Conservation (phyloP, 2,329 filamentous ascomycete genomes). For the Colletotrichum australisinense region DNA sequence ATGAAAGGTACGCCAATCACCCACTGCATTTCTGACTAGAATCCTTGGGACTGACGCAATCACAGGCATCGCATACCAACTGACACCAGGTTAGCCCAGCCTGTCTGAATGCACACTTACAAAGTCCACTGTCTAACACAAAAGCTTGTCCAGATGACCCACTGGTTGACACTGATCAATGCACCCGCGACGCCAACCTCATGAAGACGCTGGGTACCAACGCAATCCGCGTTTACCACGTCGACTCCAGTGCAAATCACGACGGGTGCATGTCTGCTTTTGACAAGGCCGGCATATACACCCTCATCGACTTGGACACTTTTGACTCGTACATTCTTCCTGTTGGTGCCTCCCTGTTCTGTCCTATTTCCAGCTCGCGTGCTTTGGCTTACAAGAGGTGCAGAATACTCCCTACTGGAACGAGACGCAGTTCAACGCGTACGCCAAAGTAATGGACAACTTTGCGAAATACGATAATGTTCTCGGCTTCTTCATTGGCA, state of each 20-base stretch:
- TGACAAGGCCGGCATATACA: conserved; percentile 83
- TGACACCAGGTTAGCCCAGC: conserved; percentile 52
- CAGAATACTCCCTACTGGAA: conserved; percentile 77
- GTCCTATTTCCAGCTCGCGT: not conserved
- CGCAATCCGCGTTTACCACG: conserved; percentile 88
- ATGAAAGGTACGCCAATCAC: conserved; percentile 73
- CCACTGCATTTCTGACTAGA: not conserved
- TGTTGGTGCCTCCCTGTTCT: conserved; percentile 49
- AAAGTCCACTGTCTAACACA: conserved; percentile 18
- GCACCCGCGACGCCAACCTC: conserved; percentile 77
- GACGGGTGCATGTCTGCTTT: conserved; percentile 85
- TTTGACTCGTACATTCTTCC: conserved; percentile 76
- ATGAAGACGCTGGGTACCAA: conserved; percentile 88
- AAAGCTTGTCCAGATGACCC: conserved; percentile 69
- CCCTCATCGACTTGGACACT: conserved; percentile 86
- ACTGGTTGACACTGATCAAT: conserved; percentile 80
- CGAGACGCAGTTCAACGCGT: conserved; percentile 74
- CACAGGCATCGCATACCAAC: conserved; percentile 79
- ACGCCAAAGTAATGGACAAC: conserved; percentile 78
- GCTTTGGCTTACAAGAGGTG: not conserved
- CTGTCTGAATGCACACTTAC: not conserved
- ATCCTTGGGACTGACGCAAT: conserved; percentile 19
- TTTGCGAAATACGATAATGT: conserved; percentile 84
- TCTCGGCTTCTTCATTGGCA: conserved; percentile 87
- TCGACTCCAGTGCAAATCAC: conserved; percentile 78